Percentiles rank a stretch among this genome's conserved stretches.
Evolutionary conservation across 2,329 filamentous ascomycete genomes (phyloP).

Genomic region (Lizonia empirigonia): DNA sequence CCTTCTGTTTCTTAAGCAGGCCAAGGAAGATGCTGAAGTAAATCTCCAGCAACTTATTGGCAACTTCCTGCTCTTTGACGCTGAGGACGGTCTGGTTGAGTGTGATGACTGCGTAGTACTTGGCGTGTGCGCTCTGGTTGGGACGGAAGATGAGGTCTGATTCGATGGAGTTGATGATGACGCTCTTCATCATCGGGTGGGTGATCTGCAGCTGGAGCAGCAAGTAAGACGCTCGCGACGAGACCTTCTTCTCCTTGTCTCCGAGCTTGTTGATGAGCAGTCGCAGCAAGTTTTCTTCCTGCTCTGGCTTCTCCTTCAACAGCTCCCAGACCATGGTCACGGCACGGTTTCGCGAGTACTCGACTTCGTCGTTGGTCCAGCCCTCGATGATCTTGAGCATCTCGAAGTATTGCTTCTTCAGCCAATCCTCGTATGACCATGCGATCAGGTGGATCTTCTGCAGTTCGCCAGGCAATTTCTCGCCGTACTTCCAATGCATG

Average conservation of each 20-base stretch:
- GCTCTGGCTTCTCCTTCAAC: slow-evolving; percentile 93
- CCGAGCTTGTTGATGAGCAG: slow-evolving; percentile 96
- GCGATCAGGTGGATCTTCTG: slow-evolving; percentile 78
- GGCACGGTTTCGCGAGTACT: slow-evolving; percentile 85
- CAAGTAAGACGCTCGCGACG: slow-evolving; percentile 89
- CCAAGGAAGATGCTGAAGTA: slow-evolving; percentile 91
- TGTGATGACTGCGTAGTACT: slow-evolving; percentile 95
- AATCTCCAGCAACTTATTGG: slow-evolving; percentile 80
- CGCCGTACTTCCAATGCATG: slow-evolving; percentile 69
- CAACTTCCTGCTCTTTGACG: slow-evolving; percentile 78
- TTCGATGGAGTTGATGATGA: slow-evolving; percentile 84
- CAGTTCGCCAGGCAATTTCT: slow-evolving; percentile 74
- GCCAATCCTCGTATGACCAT: slow-evolving; percentile 94
- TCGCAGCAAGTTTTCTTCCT: slow-evolving; percentile 90
- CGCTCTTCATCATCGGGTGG: slow-evolving; percentile 91
- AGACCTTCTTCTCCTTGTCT: slow-evolving; percentile 93
- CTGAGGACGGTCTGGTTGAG: slow-evolving; percentile 96
- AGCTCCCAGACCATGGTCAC: slow-evolving; percentile 91
- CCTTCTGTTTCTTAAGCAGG: slow-evolving; percentile 69
- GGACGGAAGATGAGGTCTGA: slow-evolving; percentile 86
- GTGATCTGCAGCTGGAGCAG: slow-evolving; percentile 87
- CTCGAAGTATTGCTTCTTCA: slow-evolving; percentile 93
- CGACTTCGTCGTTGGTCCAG: slow-evolving; percentile 95
- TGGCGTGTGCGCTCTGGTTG: slow-evolving; percentile 84
- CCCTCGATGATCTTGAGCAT: slow-evolving; percentile 87